A percentile compares a stretch with the other conserved stretches of the same genome.
Evolutionary conservation across 2,329 filamentous ascomycete genomes (phyloP).

Genomic region (Pseudomassariella vexata): DNA sequence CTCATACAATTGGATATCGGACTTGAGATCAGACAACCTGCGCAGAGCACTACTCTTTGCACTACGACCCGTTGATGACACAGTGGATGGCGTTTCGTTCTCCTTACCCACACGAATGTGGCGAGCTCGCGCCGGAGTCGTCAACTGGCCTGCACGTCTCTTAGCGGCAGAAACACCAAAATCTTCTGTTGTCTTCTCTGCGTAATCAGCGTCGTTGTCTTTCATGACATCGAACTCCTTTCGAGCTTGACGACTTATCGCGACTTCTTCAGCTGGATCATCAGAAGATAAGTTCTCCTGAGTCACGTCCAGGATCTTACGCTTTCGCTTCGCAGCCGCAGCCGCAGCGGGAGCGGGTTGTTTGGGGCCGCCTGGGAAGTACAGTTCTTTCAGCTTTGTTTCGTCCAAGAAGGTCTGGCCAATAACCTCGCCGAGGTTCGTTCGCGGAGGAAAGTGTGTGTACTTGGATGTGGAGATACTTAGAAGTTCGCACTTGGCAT

Average conservation of each 20-base stretch:
- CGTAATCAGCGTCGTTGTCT: constrained; percentile 32
- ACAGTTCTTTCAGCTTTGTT: constrained; percentile 54
- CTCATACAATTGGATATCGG: constrained; percentile 84
- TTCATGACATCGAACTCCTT: constrained; percentile 38
- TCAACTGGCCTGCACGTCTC: constrained; percentile 26
- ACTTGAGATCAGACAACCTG: constrained; percentile 68
- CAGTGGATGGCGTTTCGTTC: constrained; percentile 69
- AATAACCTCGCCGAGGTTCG: constrained; percentile 88
- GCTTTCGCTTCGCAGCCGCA: constrained; percentile 39
- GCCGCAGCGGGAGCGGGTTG: constrained; percentile 35
- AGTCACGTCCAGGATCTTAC: constrained; percentile 42
- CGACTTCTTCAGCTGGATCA: constrained; percentile 41
- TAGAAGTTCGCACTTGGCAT: constrained; percentile 78
- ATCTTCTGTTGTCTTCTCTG: constrained; percentile 23
- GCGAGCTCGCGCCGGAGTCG: constrained; percentile 48
- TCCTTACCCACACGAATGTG: constrained; percentile 64
- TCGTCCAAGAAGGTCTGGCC: constrained; percentile 80
- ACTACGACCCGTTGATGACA: constrained; percentile 69
- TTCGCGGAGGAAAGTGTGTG: constrained; percentile 78
- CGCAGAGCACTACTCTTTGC: constrained; percentile 83
- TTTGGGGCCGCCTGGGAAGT: constrained; percentile 58
- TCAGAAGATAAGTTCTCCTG: constrained; percentile 44
- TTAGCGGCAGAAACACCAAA: constrained; percentile 24
- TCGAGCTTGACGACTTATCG: constrained; percentile 33
- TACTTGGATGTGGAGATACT: constrained; percentile 70